Conservation (phyloP, 2,329 filamentous ascomycete genomes). For the Cryoendolithus antarcticus region DNA sequence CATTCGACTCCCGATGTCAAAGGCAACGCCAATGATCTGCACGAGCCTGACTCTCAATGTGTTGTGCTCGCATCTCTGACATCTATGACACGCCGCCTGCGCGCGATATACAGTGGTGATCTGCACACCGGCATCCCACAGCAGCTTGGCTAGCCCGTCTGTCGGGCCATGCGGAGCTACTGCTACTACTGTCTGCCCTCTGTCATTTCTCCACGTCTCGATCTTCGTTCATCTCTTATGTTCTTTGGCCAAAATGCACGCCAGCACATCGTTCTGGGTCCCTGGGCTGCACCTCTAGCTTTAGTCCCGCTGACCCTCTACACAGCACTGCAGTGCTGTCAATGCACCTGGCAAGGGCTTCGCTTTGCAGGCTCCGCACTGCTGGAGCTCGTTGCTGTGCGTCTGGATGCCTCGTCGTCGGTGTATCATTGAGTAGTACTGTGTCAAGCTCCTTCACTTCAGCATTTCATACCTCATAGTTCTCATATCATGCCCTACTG, state of each 20-base stretch:
- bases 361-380: conserved; percentile 11
- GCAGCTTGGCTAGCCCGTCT: conserved; percentile 2
- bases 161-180: conserved; percentile 18
- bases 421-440: conserved; percentile 16
- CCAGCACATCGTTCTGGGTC: conserved; percentile 69
- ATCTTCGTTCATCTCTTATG: conserved; percentile 15
- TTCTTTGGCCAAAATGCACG: conserved; percentile 74
- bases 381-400: conserved; percentile 10
- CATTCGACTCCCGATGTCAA: conserved; percentile 4
- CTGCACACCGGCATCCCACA: conserved; percentile 16
- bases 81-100: conserved; percentile 4
- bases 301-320: conserved; percentile 16
- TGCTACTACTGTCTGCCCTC: conserved; percentile 7
- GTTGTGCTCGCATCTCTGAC: conserved; percentile 6
- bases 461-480: conserved; percentile 5
- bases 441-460: conserved; percentile 10
- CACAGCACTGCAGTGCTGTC: conserved; percentile 2
- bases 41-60: conserved; percentile 5
- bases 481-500: conserved; percentile 5
- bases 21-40: conserved; percentile 9
- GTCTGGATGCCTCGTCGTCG: conserved; percentile 13
- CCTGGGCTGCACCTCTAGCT: conserved; percentile 18
- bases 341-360: conserved; percentile 6
- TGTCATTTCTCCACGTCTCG: conserved; percentile 16
- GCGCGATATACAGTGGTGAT: conserved; percentile 16